A percentile compares a stretch with the other conserved stretches of the same genome.
Conservation (phyloP, 2,329 filamentous ascomycete species). For the Fusarium siculi region DNA sequence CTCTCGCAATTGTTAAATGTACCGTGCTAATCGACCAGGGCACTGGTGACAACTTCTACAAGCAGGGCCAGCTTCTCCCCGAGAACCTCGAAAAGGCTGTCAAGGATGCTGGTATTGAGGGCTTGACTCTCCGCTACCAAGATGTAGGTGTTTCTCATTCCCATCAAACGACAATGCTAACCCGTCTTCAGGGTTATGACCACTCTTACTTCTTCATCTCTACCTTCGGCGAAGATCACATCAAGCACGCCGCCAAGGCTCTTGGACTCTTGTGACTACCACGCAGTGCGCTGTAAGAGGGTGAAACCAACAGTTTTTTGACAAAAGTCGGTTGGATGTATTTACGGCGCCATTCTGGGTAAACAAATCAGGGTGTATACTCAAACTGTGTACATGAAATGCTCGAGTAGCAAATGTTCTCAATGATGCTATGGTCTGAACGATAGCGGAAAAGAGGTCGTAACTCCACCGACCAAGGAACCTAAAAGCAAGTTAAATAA, state of each 20-base stretch:
- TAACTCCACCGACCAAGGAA: slow-evolving; percentile 1
- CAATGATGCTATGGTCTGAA: slow-evolving; percentile 10
- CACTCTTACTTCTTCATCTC: slow-evolving; percentile 99
- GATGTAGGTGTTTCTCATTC: slow-evolving; percentile 58
- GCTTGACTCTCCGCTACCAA: slow-evolving; percentile 84
- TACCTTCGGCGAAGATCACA: slow-evolving; percentile 87
- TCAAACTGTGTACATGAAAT: slow-evolving; percentile 4
- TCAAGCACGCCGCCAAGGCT: slow-evolving; percentile 91
- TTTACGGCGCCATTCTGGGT: slow-evolving; percentile 18
- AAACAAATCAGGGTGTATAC: not conserved
- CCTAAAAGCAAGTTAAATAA: slow-evolving; percentile 33
- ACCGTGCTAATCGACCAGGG: slow-evolving; percentile 63
- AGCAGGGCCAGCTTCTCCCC: slow-evolving; percentile 89
- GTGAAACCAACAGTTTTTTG: slow-evolving; percentile 23
- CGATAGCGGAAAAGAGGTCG: not conserved
- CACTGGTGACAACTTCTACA: slow-evolving; percentile 96
- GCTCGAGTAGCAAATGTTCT: slow-evolving; percentile 6
- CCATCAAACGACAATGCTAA: not conserved
- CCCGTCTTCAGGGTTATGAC: slow-evolving; percentile 76
- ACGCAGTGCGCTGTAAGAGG: slow-evolving; percentile 37
- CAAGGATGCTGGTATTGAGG: slow-evolving; percentile 77
- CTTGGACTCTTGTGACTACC: slow-evolving; percentile 58
- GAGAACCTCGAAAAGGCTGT: slow-evolving; percentile 90
- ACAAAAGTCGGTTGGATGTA: slow-evolving; percentile 14
- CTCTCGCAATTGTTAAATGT: too few relatives aligned